These are phyloP conservation scores for Mycena filopes DNA, from an alignment of 768 basidiomycete genomes.

Conservation along the genomic window DNA sequence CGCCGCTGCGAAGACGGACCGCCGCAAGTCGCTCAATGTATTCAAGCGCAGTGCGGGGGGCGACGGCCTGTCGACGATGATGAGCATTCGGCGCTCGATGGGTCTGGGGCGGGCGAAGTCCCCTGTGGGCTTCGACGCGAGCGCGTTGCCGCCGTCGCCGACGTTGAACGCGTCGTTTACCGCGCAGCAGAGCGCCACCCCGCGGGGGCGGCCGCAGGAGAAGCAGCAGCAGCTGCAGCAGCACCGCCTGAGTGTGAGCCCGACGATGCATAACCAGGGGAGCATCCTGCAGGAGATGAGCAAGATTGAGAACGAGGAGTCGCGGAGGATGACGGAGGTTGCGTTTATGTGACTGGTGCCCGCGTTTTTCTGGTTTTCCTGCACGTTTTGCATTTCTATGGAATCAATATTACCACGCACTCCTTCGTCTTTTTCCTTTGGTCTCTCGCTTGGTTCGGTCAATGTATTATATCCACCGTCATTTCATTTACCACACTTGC, in stretches of 20 bases:
- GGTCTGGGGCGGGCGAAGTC: constrained; percentile 20
- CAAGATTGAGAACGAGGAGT: constrained; percentile 74
- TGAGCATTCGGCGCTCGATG: constrained; percentile 23
- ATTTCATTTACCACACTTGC: background rate
- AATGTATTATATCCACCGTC: constrained; percentile 14
- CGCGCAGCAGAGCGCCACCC: too few species aligned
- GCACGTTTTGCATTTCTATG: background rate
- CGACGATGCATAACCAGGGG: constrained; percentile 68
- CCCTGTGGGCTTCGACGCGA: constrained; percentile 40
- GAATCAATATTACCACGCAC: background rate
- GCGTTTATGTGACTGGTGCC: constrained; percentile 61
- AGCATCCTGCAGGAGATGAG: constrained; percentile 64
- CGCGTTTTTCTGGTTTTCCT: background rate
- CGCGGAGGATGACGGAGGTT: constrained; percentile 74
- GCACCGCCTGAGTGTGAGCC: constrained; percentile 57
- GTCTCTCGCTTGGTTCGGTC: background rate
- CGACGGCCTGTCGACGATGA: constrained; percentile 23
- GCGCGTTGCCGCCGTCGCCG: constrained; percentile 53
- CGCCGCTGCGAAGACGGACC: constrained; percentile 24
- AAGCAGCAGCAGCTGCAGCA: too few species aligned
- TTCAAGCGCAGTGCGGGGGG: constrained; percentile 47
- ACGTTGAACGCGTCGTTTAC: constrained; percentile 10
- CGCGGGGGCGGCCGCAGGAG: too few species aligned
- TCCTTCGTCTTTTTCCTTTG: background rate
- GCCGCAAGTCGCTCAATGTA: constrained; percentile 49